A percentile compares a stretch with the other conserved stretches of the same genome.
Evolutionary conservation across 257 asterid genomes (phyloP).

Genomic region (Solanum ossicruentum): DNA sequence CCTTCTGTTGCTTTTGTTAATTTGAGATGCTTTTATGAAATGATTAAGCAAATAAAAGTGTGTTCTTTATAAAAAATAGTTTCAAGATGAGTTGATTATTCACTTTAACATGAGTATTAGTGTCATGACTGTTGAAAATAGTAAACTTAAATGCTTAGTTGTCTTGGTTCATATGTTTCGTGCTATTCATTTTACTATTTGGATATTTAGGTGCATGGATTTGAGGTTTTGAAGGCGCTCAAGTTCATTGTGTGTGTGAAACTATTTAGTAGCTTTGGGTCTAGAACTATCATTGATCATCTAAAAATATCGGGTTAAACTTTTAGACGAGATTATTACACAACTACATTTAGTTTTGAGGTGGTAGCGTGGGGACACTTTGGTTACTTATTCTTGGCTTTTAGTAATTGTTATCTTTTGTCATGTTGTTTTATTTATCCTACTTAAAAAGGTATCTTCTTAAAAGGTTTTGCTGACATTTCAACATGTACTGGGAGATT

Average conservation of each 20-base stretch:
- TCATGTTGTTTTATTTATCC: background rate
- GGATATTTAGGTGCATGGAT: background rate
- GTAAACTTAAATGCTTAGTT: background rate
- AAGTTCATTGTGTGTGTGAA: background rate
- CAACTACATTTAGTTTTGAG: background rate
- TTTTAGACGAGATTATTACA: background rate
- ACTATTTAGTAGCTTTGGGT: background rate
- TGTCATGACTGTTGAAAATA: no score
- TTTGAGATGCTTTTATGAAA: background rate
- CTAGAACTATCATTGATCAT: background rate
- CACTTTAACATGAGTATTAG: no score
- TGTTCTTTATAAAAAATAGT: background rate
- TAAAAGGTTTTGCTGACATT: background rate
- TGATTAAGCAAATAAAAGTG: background rate
- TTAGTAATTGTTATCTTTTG: background rate
- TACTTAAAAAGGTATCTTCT: background rate
- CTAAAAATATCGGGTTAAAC: background rate
- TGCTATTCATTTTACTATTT: background rate
- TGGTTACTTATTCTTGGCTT: background rate
- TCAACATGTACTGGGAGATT: background rate
- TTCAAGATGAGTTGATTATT: background rate
- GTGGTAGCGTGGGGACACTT: background rate
- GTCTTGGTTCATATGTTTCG: background rate
- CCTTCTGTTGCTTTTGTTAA: background rate
- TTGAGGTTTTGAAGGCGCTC: background rate